A percentile compares a stretch with the other conserved stretches of the same genome.
Conservation (phyloP, 352 stramenopile species). For the Discostella stelligera region DNA sequence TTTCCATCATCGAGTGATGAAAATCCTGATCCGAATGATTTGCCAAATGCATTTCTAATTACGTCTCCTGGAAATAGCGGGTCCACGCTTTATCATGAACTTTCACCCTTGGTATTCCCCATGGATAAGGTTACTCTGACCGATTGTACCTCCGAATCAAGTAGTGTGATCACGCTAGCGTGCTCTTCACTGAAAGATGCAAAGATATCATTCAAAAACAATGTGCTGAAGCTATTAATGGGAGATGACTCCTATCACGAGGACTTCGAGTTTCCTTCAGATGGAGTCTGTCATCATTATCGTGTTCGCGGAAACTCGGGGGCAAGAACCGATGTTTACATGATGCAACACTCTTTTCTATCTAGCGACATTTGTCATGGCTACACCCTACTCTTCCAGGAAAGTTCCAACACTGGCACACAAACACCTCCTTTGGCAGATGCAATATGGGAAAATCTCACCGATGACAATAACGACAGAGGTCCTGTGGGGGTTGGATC, state of each 20-base stretch:
- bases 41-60: conserved; percentile 55
- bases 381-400: conserved; percentile 64
- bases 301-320: neutral
- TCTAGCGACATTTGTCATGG: conserved; percentile 46
- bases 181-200: conserved; percentile 38
- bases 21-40: neutral
- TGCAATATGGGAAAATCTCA: conserved; percentile 57
- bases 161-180: conserved; percentile 36
- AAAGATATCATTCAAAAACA: conserved; percentile 38
- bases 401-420: neutral
- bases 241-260: neutral
- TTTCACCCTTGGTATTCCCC: conserved; percentile 74
- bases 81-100: conserved; percentile 49
- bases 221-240: conserved; percentile 24
- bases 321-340: conserved; percentile 26
- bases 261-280: conserved; percentile 29
- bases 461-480: conserved; percentile 55
- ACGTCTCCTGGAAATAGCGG: conserved; percentile 72
- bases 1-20: conserved; percentile 15
- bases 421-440: conserved; percentile 9
- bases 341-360: conserved; percentile 41
- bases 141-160: conserved; percentile 10
- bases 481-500: conserved; percentile 63
- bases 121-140: conserved; percentile 66
- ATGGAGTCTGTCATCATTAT: conserved; percentile 43